Evolutionary conservation across 78 protist genomes (phyloP).

Genomic region (Dictyostelium purpureum): DNA sequence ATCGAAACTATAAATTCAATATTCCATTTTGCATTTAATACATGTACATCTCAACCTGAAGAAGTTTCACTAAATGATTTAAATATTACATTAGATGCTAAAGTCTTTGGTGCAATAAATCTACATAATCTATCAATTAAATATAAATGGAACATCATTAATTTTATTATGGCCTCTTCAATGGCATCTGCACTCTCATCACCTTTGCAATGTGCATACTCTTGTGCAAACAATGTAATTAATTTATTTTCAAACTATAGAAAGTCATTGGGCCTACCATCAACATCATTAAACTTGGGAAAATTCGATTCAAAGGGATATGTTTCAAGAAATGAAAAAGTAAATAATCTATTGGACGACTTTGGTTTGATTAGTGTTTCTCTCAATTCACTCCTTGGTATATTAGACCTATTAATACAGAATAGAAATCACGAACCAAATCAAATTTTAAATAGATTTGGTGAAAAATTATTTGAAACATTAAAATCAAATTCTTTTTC

Average conservation of each 20-base stretch:
- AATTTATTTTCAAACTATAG: conserved; percentile 64
- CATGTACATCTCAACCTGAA: not conserved
- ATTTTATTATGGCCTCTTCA: conserved; percentile 63
- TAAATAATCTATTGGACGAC: not conserved
- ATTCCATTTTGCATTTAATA: conserved; percentile 51
- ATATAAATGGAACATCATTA: not conserved
- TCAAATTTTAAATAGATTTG: not conserved
- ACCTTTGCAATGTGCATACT: conserved; percentile 77
- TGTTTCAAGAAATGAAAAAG: conserved; percentile 25
- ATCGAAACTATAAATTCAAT: conserved; percentile 5
- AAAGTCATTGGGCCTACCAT: conserved; percentile 22
- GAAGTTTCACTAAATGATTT: not conserved
- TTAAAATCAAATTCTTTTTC: too few species aligned
- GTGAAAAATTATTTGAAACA: too few species aligned
- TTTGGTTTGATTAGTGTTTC: conserved; percentile 24
- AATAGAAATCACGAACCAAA: not conserved
- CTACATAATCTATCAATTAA: conserved; percentile 38
- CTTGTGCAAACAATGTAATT: conserved; percentile 79
- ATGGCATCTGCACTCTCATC: conserved; percentile 23
- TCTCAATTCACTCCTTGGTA: conserved; percentile 20
- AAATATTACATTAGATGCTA: conserved; percentile 17
- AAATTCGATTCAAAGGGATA: conserved; percentile 27
- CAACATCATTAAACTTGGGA: conserved; percentile 67
- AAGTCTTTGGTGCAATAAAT: conserved; percentile 67
- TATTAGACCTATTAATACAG: conserved; percentile 9